Base-by-base conservation (phyloP, 306 rosid genomes). In the Fragaria iinumae region DNA sequence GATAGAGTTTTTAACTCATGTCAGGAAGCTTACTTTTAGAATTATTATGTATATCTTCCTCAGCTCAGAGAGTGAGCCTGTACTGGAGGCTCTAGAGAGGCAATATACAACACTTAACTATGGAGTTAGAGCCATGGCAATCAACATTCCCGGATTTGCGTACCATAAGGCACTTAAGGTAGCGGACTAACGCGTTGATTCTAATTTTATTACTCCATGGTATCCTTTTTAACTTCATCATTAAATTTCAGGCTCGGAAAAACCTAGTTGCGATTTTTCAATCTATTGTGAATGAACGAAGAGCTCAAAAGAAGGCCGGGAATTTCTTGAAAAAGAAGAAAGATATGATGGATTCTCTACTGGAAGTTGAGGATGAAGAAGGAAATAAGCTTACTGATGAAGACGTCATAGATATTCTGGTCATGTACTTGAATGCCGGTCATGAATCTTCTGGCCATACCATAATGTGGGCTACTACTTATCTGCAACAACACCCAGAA, bases 401-500 rank as follows among this genome's bases (percentile, higher is more conserved):
- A 17, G 91, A 87, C 29, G 83, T 92, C 44, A 92, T 94, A 57
- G 97, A 94, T 78, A 67, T 92, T 48, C 78, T 94, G 86, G 18
- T 94, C 43, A 94, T 94, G 98, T 94, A 94, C 84, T 81, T 94
- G 83, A 94, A 94, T 67, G 98, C 98, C 0, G 98, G 98, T 49
- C 98, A 94, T 77, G 98, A 94, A 53, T 94, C 98, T 79, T 94
- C 97, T 0, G 98, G 97, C 8, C 98, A 94, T 72, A 94, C 79
- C 16, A 88, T 91, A 6, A 92, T 94, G 98, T 94, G 98, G 98
- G 85, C 97, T 2, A 68, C 86, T 21, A 36, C 76, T 74, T 90
- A 81, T 59, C 83, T 94, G 6, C 85, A 90, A 62, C 69, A 77
- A 59, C 90, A 90, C 65, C 96, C 95, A 0, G 87, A 94, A 70